A percentile compares a stretch with the other conserved stretches of the same genome.
These are phyloP conservation scores for Potentilla sterilis DNA, from an alignment of 306 rosid species.

Conservation along the genomic window DNA sequence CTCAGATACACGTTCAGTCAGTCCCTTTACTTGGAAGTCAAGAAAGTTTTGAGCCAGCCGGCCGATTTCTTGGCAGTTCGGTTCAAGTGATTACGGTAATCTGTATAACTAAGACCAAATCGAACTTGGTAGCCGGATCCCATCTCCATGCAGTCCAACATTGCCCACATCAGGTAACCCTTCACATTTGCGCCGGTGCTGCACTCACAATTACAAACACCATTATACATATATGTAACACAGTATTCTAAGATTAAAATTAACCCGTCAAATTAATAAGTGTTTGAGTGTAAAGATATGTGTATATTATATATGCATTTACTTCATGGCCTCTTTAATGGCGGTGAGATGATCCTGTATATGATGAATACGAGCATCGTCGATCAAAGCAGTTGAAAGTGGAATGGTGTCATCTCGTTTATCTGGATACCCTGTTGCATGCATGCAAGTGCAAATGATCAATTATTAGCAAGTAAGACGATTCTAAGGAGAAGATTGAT, in stretches of 20 bases:
- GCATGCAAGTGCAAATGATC: neutral
- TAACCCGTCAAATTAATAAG: no score
- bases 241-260: no score
- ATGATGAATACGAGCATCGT: conserved; percentile 3
- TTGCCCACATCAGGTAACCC: conserved; percentile 1
- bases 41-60: neutral
- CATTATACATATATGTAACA: neutral
- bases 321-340: neutral
- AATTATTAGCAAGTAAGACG: no score
- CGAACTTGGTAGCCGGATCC: neutral
- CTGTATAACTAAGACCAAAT: neutral
- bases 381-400: neutral
- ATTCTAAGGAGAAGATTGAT: no score
- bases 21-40: neutral
- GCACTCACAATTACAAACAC: neutral
- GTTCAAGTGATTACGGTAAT: neutral
- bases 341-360: neutral
- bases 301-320: no score
- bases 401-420: neutral
- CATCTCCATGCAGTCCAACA: neutral
- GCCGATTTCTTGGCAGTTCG: neutral
- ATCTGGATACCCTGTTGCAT: neutral
- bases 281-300: no score
- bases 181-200: conserved; percentile 1
- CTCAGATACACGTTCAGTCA: neutral